Base-by-base conservation (phyloP, 148 eudicot genomes). In the Diospyros lotus region DNA sequence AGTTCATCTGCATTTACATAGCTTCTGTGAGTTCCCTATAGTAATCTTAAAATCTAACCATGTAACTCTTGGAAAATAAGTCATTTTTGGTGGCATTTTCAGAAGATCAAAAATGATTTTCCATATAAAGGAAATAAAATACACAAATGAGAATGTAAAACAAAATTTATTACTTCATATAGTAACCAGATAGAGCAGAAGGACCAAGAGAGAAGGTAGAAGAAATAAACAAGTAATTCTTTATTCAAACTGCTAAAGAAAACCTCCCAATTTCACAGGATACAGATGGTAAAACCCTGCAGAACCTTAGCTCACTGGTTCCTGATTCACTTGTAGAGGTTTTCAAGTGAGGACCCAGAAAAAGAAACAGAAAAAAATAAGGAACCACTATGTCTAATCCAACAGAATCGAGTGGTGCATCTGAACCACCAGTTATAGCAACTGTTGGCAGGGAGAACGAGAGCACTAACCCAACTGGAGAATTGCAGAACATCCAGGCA, bases 1-100 rank as follows among this genome's bases (percentile, higher is more conserved):
- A 94, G 77, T 70, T 92, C 96, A 90, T 94, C 98, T 94, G 88
- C 76, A 83, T 45, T 54, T 5, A 64, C 12, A 13, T 9, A 48
- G 18, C 64, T 43, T 6, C 7, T 56, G 42, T 54, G 61, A 77
- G 50, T 46, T 73, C 17, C 53, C 58, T 54, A 51, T 5, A 58
- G 13, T 71, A 43, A 44, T 5, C 17, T 2, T 28, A 44, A 56
- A 10, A 68, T 52, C 46, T 14, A 51, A 74, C 17, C 39, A 10
- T 58, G 38, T 10, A 39, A 53, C 46, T 70, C 13, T 69, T 14
- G 10, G 9, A 52, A 53, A 61, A 64, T 9, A 41, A 18, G 50
- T 44, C 8, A 10, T 53, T 50, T 67, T 62, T 17, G 10, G 28
- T 14, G 51, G 46, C 50, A 45, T 40, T 38, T 4, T 13, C 73